phyloP scores from a whole-genome alignment of 2,329 filamentous ascomycete genomes.

The Diaporthe eres region DNA sequence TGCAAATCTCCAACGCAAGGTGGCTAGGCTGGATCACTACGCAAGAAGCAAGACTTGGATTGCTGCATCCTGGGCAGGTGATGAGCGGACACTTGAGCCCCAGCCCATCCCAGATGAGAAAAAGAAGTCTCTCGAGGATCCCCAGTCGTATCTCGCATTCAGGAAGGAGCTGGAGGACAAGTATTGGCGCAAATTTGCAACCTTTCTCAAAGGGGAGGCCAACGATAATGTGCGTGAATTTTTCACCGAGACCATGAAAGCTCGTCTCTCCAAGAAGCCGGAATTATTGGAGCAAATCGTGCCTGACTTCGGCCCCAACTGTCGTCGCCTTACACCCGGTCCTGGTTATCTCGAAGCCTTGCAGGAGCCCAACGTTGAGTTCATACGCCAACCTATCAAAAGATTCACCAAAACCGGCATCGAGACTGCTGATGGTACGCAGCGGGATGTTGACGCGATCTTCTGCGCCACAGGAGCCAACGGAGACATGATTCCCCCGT shows the following conservation, averaged over 20 bases:
- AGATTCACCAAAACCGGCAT: conserved; percentile 73
- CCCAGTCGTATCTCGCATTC: conserved; percentile 71
- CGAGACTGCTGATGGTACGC: conserved; percentile 68
- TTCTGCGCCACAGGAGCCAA: conserved; percentile 80
- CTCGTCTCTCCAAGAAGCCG: conserved; percentile 67
- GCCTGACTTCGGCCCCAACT: conserved; percentile 75
- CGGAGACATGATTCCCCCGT: conserved; percentile 69
- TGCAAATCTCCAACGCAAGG: conserved; percentile 64
- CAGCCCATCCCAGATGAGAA: conserved; percentile 69
- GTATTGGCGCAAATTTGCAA: conserved; percentile 72
- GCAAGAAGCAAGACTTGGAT: conserved; percentile 78
- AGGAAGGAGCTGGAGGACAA: conserved; percentile 70
- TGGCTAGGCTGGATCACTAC: conserved; percentile 72
- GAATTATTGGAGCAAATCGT: conserved; percentile 69
- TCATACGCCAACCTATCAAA: conserved; percentile 69
- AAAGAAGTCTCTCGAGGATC: conserved; percentile 69
- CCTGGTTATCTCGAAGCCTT: conserved; percentile 78
- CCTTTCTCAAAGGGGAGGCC: conserved; percentile 65
- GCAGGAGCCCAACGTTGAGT: conserved; percentile 72
- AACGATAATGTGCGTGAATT: conserved; percentile 63
- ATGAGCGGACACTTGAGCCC: conserved; percentile 67
- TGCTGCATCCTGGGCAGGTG: conserved; percentile 71
- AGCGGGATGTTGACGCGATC: conserved; percentile 73
- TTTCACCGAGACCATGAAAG: conserved; percentile 67
- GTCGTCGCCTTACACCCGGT: conserved; percentile 75